Conservation (phyloP, 106 monocot species). For the Alisma plantagoaquatica region DNA sequence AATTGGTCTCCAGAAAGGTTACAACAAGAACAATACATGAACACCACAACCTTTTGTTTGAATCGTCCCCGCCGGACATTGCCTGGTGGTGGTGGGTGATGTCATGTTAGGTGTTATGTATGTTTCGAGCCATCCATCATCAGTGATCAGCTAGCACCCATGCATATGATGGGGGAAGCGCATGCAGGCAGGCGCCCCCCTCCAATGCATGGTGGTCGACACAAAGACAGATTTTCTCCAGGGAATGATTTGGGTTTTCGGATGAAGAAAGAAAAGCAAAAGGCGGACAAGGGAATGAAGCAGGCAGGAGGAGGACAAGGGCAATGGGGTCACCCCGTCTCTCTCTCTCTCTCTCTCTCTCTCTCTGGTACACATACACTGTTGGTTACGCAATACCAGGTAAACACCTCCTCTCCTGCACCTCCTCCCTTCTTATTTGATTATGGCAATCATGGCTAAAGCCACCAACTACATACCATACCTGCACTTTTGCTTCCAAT, state of each 20-base stretch:
- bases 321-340: no score
- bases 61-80: not conserved
- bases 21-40: no score
- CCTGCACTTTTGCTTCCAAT: conserved; percentile 21
- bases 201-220: conserved; percentile 23
- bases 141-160: no score
- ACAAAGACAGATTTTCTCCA: conserved; percentile 28
- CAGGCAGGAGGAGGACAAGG: no score
- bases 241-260: conserved; percentile 16
- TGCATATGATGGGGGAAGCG: not conserved
- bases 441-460: conserved; percentile 31
- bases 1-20: no score
- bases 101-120: no score
- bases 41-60: not conserved
- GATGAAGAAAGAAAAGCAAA: not conserved
- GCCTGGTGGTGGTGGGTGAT: not conserved
- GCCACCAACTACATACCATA: conserved; percentile 20
- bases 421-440: conserved; percentile 16
- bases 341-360: no score
- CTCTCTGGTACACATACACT: not conserved
- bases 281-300: not conserved
- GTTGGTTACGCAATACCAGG: not conserved
- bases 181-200: not conserved
- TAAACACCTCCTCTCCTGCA: not conserved
- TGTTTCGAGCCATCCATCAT: no score